These are phyloP conservation scores for Sideroxylon spinosum DNA, from an alignment of 179 eudicot species.

Conservation along the genomic window DNA sequence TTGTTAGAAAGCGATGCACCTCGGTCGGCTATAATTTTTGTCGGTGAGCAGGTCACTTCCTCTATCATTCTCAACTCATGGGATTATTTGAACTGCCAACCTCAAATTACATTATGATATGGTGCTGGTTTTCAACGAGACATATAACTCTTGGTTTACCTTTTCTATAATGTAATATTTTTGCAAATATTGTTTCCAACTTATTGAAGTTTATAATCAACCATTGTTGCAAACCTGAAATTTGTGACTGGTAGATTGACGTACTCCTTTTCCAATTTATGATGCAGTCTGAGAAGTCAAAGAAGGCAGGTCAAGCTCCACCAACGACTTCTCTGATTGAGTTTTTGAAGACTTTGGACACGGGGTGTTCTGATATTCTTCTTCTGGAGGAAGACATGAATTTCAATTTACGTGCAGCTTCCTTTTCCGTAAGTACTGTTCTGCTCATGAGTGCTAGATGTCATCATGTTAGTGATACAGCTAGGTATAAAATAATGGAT, in stretches of 20 bases:
- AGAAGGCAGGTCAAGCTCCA: slow-evolving; percentile 66
- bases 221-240: background rate
- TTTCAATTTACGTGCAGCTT: slow-evolving; percentile 75
- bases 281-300: slow-evolving; percentile 85
- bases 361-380: slow-evolving; percentile 47
- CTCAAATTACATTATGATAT: background rate
- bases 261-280: background rate
- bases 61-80: background rate
- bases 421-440: slow-evolving; percentile 45
- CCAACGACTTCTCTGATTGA: slow-evolving; percentile 53
- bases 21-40: slow-evolving; percentile 80
- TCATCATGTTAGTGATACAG: no score
- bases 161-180: background rate
- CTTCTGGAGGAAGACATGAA: slow-evolving; percentile 82
- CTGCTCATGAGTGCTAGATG: background rate
- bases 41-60: slow-evolving; percentile 71
- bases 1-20: slow-evolving; percentile 66
- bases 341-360: slow-evolving; percentile 47
- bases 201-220: background rate
- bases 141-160: background rate
- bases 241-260: background rate
- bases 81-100: background rate
- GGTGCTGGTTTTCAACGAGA: background rate
- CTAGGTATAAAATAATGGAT: no score
- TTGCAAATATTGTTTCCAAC: background rate